Percentiles rank a stretch among this genome's conserved stretches.
phyloP scores from a whole-genome alignment of 768 basidiomycete species.

The Suillus clintonianus region DNA sequence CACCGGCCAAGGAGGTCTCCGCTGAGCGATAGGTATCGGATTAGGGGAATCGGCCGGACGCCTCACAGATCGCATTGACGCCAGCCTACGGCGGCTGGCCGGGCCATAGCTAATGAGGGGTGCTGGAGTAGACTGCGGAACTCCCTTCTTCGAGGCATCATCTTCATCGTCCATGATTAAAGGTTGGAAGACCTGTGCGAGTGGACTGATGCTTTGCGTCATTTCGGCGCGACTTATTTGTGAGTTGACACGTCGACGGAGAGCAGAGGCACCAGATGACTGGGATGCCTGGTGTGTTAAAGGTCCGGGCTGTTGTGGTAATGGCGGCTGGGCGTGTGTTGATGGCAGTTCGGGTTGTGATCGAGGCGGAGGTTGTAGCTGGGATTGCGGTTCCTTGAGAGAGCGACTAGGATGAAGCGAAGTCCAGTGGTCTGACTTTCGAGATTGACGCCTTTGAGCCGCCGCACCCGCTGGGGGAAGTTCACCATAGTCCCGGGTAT shows the following conservation, averaged over 20 bases:
- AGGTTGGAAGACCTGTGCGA: constrained; percentile 76
- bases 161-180: constrained; percentile 57
- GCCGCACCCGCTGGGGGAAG: constrained; percentile 22
- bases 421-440: constrained; percentile 31
- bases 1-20: constrained; percentile 15
- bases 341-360: background rate
- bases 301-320: constrained; percentile 8
- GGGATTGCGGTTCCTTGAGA: constrained; percentile 18
- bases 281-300: constrained; percentile 14
- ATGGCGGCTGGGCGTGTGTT: background rate
- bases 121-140: constrained; percentile 14
- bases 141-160: constrained; percentile 36
- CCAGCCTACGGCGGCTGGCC: constrained; percentile 39
- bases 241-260: constrained; percentile 22
- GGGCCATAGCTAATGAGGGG: constrained; percentile 40
- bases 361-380: constrained; percentile 6
- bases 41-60: constrained; percentile 16
- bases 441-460: constrained; percentile 34
- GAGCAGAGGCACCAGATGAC: constrained; percentile 11
- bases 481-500: constrained; percentile 41
- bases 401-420: constrained; percentile 20
- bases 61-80: constrained; percentile 32
- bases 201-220: constrained; percentile 55
- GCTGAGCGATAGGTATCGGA: constrained; percentile 2
- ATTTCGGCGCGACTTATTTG: constrained; percentile 23